Percentiles rank a stretch among this genome's conserved stretches.
Conservation (phyloP, 164 flowering plant genomes). For the Magnolia changhungtana region DNA sequence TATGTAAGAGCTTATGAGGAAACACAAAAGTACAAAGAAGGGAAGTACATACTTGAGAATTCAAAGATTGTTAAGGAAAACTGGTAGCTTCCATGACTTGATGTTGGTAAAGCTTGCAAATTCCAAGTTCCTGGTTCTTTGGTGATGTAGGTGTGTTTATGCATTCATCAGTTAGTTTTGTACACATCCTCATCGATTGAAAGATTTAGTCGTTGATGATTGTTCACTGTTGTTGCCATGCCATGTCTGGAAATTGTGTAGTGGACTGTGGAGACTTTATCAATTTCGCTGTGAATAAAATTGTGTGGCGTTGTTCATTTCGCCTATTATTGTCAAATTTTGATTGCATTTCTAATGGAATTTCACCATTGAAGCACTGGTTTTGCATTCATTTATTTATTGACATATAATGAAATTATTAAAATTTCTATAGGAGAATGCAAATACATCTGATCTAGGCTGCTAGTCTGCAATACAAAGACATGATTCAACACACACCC, state of each 20-base stretch:
- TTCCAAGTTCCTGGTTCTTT: not conserved
- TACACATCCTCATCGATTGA: constrained; percentile 26
- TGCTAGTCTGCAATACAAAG: too few relatives aligned
- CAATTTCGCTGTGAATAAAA: constrained; percentile 12
- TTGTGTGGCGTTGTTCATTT: not conserved
- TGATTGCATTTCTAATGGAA: too few relatives aligned
- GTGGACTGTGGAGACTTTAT: constrained; percentile 3
- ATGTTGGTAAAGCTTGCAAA: not conserved
- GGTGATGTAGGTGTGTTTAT: constrained; percentile 15
- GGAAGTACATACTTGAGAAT: constrained; percentile 57
- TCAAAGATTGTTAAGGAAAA: constrained; percentile 48
- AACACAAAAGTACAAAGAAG: constrained; percentile 66
- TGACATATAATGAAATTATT: too few relatives aligned
- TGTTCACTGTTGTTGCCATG: not conserved
- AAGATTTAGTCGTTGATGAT: constrained; percentile 4
- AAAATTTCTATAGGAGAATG: too few relatives aligned
- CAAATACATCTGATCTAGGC: too few relatives aligned
- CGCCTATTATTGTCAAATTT: too few relatives aligned
- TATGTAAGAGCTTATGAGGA: constrained; percentile 54
- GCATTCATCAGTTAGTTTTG: constrained; percentile 22
- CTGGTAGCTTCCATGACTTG: constrained; percentile 27
- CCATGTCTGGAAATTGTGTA: constrained; percentile 7
- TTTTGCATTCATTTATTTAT: too few relatives aligned
- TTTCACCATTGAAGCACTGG: too few relatives aligned
- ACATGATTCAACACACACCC: too few relatives aligned